Evolutionary conservation across 306 rosid species (phyloP), one percentile per base, ranked within the genome.

Genomic region (Mimosa pudica): DNA sequence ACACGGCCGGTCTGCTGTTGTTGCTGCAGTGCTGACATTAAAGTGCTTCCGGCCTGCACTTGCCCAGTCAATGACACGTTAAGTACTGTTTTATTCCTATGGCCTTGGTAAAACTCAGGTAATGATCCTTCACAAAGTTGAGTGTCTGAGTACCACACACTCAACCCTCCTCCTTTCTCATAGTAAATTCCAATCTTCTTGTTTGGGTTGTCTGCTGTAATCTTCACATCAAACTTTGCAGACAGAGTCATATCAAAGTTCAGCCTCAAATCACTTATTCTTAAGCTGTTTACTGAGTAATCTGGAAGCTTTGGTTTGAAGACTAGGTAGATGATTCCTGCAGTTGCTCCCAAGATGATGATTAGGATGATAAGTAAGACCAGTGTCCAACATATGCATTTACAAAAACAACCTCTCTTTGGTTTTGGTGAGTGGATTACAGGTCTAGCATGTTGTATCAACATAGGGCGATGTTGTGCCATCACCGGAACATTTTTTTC

Each of bases 71-170:
- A 84, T 10, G 87, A 84, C 76, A 94, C 93, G 18, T 90, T 62
- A 36, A 91, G 83, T 48, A 73, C 84, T 20, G 97, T 92, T 76
- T 79, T 94, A 86, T 94, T 92, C 78, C 64, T 84, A 77, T 94
- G 97, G 35, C 97, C 98, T 75, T 94, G 98, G 88, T 94, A 94
- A 84, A 94, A 94, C 32, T 75, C 63, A 0, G 98, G 97, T 66
- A 94, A 55, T 4, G 85, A 46, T 64, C 98, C 98, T 73, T 91
- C 90, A 71, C 97, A 94, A 32, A 94, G 97, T 88, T 52, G 73
- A 32, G 85, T 84, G 63, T 89, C 83, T 35, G 90, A 55, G 84
- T 91, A 92, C 92, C 91, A 92, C 12, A 91, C 97, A 48, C 97
- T 89, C 76, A 94, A 30, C 78, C 30, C 84, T 38, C 98, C 95